Evolutionary conservation across 1,284 basidiomycete genomes (phyloP).

Genomic region (Ceratobasidium sp.): DNA sequence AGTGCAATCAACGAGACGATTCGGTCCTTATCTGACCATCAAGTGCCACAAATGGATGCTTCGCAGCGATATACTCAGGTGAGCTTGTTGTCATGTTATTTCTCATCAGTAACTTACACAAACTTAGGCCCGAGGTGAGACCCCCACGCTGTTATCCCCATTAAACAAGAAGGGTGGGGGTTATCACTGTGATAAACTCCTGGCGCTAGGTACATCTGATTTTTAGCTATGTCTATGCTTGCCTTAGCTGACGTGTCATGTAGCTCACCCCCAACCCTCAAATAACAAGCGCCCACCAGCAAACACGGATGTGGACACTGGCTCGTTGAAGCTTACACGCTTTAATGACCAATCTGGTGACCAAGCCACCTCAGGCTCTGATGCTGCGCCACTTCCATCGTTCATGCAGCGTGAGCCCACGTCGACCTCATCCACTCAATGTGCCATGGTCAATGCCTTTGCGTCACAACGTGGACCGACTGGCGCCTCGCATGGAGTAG

Average conservation of each 20-base stretch:
- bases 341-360: no score
- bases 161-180: background rate
- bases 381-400: background rate
- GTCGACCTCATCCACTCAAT: background rate
- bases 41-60: background rate
- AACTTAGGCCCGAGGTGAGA: background rate
- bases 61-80: background rate
- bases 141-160: slow-evolving; percentile 22
- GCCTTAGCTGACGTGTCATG: background rate
- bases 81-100: background rate
- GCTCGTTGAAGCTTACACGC: no score
- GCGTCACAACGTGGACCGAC: background rate
- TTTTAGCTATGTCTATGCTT: background rate
- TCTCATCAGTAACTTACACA: background rate
- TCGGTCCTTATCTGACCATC: background rate
- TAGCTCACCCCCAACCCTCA: background rate
- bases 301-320: no score
- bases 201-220: background rate
- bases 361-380: background rate
- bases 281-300: background rate
- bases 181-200: background rate
- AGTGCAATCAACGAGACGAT: background rate
- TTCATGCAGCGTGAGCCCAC: background rate
- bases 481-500: background rate
- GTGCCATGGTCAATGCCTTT: background rate